Evolutionary conservation across 257 asterid species (phyloP).

Genomic region (Nicotiana noctiflora): DNA sequence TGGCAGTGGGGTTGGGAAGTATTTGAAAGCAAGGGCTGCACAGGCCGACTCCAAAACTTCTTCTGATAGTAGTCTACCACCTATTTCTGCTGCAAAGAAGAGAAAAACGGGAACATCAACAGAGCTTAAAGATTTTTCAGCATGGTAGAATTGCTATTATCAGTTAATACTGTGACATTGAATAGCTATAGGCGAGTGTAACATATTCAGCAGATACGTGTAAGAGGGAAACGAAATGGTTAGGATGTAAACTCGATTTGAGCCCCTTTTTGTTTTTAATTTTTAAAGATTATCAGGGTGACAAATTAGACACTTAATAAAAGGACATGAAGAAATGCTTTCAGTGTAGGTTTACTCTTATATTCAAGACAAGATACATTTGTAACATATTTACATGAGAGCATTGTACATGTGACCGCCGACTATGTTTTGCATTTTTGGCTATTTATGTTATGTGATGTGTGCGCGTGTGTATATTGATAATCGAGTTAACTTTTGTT

Average conservation of each 20-base stretch:
- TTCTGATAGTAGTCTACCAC: constrained; percentile 32
- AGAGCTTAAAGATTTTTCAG: constrained; percentile 65
- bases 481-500: no score
- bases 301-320: neutral
- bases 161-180: neutral
- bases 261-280: no score
- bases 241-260: neutral
- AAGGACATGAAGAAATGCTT: neutral
- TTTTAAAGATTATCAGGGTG: neutral
- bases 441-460: neutral
- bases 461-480: neutral
- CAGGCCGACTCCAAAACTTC: constrained; percentile 32
- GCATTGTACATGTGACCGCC: neutral
- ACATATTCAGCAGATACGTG: neutral
- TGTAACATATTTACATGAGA: neutral
- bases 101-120: constrained; percentile 44
- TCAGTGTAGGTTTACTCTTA: neutral
- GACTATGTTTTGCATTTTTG: neutral
- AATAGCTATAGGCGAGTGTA: neutral
- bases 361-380: no score
- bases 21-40: constrained; percentile 42
- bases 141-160: constrained; percentile 44
- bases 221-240: neutral
- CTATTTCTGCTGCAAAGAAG: constrained; percentile 52
- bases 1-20: constrained; percentile 77